Evolutionary conservation across 192 early-diverging fungal genomes (phyloP), one percentile per base, ranked within the genome.

Genomic region (Entomortierella chlamydospora): DNA sequence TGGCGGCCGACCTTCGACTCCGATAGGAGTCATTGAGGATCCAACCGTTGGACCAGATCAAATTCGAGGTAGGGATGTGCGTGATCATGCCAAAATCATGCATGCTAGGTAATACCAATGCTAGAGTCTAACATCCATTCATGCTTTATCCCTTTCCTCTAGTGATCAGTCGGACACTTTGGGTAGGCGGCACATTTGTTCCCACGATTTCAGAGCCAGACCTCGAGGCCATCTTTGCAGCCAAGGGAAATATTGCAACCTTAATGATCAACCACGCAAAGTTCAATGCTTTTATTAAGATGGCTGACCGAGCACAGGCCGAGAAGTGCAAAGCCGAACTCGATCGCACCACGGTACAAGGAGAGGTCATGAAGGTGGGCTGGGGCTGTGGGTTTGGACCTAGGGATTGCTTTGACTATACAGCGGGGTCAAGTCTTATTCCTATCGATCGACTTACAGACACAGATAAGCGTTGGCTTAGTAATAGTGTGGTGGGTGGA

Each of bases 331-430:
- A 77, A 43, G 57, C 59, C 1, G 70, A 76, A 26, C 58, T 83
- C 15, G 64, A 72, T 56, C 61, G 64, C 2, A 64, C 58, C 8
- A 55, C 11, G 11, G 79, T 73, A 10, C 64, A 81, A 8, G 69
- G 70, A 0, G 79, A 81, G 43, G 51, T 66, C 29, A 81, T 81
- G 61, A 68, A 84, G 65, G 79, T 84, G n/a, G 73, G 79, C 12
- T 84, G 83, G 83, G 83, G 79, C 5, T 74, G 80, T 55, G 83
- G 83, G 5, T 84, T 84, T 51, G 83, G 83, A 18, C 83, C 83
- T 12, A 66, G 81, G 33, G 79, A 84, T 49, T 84, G 83, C 34
- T 84, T 77, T 73, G 73, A 84, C 30, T 84, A 78, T 33, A 67
- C 64, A 15, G 15, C 50, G 4, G 83, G 83, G 13, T 41, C 73